Evolutionary conservation across 257 asterid species (phyloP).

Genomic region (Galeopsis tetrahit): DNA sequence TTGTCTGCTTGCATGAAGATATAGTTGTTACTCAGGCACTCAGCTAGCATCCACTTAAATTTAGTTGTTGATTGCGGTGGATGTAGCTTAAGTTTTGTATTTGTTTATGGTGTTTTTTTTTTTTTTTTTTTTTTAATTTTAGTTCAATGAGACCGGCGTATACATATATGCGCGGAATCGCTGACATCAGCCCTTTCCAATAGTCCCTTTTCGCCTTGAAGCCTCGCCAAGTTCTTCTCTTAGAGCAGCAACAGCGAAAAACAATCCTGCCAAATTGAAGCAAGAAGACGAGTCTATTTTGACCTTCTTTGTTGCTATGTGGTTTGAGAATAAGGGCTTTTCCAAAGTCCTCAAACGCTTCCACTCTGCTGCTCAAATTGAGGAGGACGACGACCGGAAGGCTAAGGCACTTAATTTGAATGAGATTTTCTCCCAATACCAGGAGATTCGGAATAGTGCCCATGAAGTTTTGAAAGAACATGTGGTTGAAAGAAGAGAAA

Average conservation of each 20-base stretch:
- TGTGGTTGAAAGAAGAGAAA: slow-evolving; percentile 29
- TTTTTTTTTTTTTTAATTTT: no score
- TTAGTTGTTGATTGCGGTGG: no score
- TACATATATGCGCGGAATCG: slow-evolving; percentile 32
- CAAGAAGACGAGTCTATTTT: slow-evolving; percentile 48
- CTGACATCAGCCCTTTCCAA: slow-evolving; percentile 46
- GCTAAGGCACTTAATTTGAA: slow-evolving; percentile 61
- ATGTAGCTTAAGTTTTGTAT: no score
- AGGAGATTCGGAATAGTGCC: slow-evolving; percentile 47
- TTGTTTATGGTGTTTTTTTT: no score
- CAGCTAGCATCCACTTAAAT: no score
- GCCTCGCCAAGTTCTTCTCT: slow-evolving; percentile 65
- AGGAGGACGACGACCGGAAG: slow-evolving; percentile 79
- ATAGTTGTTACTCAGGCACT: no score
- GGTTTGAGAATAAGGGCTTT: slow-evolving; percentile 53
- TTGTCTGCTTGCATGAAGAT: no score
- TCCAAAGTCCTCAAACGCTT: slow-evolving; percentile 60
- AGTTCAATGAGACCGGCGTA: neutral
- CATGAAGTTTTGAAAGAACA: slow-evolving; percentile 28
- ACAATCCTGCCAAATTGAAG: slow-evolving; percentile 34
- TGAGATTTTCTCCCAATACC: slow-evolving; percentile 57
- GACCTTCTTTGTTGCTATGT: slow-evolving; percentile 47
- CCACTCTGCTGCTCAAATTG: slow-evolving; percentile 50
- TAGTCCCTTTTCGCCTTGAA: slow-evolving; percentile 41
- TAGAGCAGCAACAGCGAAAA: no score